Evolutionary conservation across 2,329 filamentous ascomycete species (phyloP).

Genomic region (Metarhizium guizhouense): DNA sequence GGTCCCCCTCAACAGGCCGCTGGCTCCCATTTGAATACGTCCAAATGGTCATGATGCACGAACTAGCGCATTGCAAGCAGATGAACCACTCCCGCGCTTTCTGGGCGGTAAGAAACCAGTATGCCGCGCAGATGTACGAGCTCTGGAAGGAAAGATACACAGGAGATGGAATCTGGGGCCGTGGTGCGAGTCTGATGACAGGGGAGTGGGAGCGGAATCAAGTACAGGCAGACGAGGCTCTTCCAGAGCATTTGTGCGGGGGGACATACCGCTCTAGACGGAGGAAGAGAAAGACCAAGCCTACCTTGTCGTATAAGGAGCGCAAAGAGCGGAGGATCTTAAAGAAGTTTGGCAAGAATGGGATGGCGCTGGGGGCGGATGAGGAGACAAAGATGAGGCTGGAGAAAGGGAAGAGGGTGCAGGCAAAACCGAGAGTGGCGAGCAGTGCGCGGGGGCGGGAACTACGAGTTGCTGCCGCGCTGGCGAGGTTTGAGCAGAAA

Average conservation of each 20-base stretch:
- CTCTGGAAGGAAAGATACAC: slow-evolving; percentile 65
- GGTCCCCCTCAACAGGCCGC: slow-evolving; percentile 49
- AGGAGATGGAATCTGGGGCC: slow-evolving; percentile 78
- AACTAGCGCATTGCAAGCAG: slow-evolving; percentile 79
- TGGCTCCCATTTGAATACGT: slow-evolving; percentile 81
- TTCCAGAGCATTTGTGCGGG: slow-evolving; percentile 70
- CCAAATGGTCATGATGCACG: slow-evolving; percentile 94
- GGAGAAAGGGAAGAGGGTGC: slow-evolving; percentile 54
- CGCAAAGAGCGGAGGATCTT: slow-evolving; percentile 61
- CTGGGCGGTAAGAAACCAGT: slow-evolving; percentile 69
- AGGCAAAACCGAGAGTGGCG: slow-evolving; percentile 64
- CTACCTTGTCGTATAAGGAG: slow-evolving; percentile 57
- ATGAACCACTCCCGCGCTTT: slow-evolving; percentile 84
- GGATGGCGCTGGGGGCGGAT: slow-evolving; percentile 60
- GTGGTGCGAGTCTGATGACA: slow-evolving; percentile 53
- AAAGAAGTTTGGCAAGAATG: slow-evolving; percentile 69
- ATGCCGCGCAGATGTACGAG: slow-evolving; percentile 59
- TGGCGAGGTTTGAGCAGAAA: slow-evolving; percentile 60
- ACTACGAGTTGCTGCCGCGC: slow-evolving; percentile 64
- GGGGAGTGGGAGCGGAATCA: slow-evolving; percentile 50
- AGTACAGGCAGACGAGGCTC: slow-evolving; percentile 41
- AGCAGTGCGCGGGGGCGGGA: slow-evolving; percentile 67
- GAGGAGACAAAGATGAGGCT: slow-evolving; percentile 55
- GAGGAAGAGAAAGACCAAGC: slow-evolving; percentile 45
- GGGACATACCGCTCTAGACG: slow-evolving; percentile 62